Evolutionary conservation across 2,329 filamentous ascomycete species (phyloP).

Genomic region (Thelonectria blattea): DNA sequence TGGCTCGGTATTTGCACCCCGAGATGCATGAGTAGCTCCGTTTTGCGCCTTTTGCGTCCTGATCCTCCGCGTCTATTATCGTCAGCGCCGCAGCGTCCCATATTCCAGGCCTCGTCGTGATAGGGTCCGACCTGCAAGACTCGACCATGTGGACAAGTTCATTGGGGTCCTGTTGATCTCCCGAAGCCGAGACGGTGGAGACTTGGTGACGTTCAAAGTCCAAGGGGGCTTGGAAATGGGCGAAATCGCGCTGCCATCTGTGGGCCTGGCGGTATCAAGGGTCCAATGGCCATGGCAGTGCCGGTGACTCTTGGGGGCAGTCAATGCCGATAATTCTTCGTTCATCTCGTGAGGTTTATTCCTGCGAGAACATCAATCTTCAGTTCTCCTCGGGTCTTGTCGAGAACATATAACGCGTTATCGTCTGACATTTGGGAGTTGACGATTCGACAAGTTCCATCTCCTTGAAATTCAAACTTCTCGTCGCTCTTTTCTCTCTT

Average conservation of each 20-base stretch:
- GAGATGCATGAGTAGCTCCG: conserved; percentile 18
- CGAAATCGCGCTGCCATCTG: background rate
- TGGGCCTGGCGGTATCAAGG: conserved; percentile 1
- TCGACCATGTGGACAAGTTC: conserved; percentile 1
- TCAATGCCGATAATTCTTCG: conserved; percentile 7
- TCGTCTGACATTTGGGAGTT: background rate
- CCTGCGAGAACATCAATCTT: background rate
- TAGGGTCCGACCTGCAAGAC: conserved; percentile 1
- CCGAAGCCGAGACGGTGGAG: background rate
- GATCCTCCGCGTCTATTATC: background rate
- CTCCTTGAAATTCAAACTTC: background rate
- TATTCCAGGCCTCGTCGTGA: background rate
- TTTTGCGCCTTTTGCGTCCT: conserved; percentile 9
- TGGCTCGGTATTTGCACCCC: conserved; percentile 17
- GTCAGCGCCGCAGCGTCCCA: background rate
- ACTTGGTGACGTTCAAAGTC: background rate
- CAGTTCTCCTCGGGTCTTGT: background rate
- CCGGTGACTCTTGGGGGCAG: background rate
- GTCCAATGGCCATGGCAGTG: background rate
- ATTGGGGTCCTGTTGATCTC: conserved; percentile 1
- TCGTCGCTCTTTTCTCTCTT: background rate
- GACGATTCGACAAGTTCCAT: background rate
- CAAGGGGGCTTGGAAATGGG: background rate
- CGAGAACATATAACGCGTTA: background rate
- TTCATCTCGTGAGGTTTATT: background rate